Evolutionary conservation across 441 rosid species (phyloP), one percentile per base, ranked within the genome.

Genomic region (Bocquillonia castaneifolia): DNA sequence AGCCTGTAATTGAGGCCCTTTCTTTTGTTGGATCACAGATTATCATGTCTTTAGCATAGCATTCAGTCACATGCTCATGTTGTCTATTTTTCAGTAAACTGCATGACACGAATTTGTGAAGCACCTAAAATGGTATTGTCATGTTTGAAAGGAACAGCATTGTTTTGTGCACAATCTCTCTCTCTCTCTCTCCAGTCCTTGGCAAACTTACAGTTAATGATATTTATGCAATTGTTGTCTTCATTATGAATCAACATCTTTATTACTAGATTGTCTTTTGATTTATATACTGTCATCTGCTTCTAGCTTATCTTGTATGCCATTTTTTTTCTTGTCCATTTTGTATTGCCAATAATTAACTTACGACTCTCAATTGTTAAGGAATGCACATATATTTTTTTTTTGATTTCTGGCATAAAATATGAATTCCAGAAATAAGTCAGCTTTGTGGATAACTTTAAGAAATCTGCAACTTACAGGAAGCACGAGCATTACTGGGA

Each of bases 401-500:
- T 64, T 29, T 55, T 57, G 64, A 42, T 13, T 59, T 26, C 52
- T 50, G n/a, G 45, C 56, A 14, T 44, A 45, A 67, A 25, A 51
- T 39, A 51, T 6, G 34, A 51, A 1, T 60, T 40, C 32, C 14
- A 4, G 48, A 20, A 39, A 12, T 51, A 17, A 22, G 14, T 55
- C 14, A 39, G 29, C 36, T 15, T 17, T 36, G 9, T 25, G 60
- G 51, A 65, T 39, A 17, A 6, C 42, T 50, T 54, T 54, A 66
- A 60, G 15, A 22, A 59, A 37, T 58, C 47, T 69, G 66, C 40
- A 44, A 75, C 72, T 67, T 71, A 34, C 76, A 91, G 97, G 97
- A 91, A 81, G 97, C 92, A 34, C 88, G 97, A 76, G 97, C 97
- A 36, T 81, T 91, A 75, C 69, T 91, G 69, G 97, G 97, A 76